phyloP scores from a whole-genome alignment of 106 monocot genomes.

The Chionographis japonica region DNA sequence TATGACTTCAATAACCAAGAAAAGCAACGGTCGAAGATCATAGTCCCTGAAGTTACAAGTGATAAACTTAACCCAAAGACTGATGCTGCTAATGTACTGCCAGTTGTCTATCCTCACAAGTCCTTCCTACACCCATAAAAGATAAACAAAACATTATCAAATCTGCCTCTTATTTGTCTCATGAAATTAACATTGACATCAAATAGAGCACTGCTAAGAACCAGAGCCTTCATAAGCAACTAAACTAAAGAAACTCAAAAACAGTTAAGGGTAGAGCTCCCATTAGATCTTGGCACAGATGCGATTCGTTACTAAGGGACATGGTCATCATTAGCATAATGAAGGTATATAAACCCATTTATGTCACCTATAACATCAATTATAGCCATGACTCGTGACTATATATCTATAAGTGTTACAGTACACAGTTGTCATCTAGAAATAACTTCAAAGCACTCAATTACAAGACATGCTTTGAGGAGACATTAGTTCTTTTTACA shows the following conservation, averaged over 20 bases:
- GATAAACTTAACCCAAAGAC: slow-evolving; percentile 73
- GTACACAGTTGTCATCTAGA: not conserved
- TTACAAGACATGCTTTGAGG: not conserved
- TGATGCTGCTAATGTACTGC: slow-evolving; percentile 75
- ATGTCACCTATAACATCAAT: too few relatives aligned
- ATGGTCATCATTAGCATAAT: too few relatives aligned
- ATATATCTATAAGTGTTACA: not conserved
- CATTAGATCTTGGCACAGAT: too few relatives aligned
- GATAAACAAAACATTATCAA: not conserved
- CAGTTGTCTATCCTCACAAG: slow-evolving; percentile 64
- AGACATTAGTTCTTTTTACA: not conserved
- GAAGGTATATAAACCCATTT: too few relatives aligned
- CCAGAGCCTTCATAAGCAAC: too few relatives aligned
- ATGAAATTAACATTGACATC: too few relatives aligned
- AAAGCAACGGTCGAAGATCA: slow-evolving; percentile 54
- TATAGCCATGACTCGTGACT: too few relatives aligned
- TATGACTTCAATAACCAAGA: slow-evolving; percentile 52
- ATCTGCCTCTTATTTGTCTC: not conserved
- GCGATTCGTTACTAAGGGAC: too few relatives aligned
- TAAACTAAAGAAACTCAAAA: too few relatives aligned
- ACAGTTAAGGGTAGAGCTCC: too few relatives aligned
- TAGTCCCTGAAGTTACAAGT: slow-evolving; percentile 52
- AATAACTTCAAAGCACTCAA: not conserved
- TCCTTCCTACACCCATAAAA: slow-evolving; percentile 53
- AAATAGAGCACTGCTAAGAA: too few relatives aligned